A percentile compares a stretch with the other conserved stretches of the same genome.
phyloP scores from a whole-genome alignment of 768 basidiomycete species.

The Gymnopilus junonius region DNA sequence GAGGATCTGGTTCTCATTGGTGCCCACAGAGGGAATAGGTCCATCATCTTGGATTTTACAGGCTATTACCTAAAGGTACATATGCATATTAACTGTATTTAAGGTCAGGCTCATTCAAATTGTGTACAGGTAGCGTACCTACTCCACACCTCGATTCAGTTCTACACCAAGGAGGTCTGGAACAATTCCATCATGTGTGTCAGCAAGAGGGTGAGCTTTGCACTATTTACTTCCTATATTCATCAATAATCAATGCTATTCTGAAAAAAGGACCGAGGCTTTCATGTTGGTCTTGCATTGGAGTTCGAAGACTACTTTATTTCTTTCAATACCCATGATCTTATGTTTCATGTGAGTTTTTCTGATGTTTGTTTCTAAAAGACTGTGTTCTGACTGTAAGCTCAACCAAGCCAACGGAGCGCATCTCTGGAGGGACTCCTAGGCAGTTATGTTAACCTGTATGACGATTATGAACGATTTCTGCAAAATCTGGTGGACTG shows the following conservation, averaged over 20 bases:
- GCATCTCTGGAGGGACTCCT: not conserved
- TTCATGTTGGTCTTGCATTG: not conserved
- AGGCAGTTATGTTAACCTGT: not conserved
- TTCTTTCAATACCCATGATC: not conserved
- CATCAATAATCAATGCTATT: not conserved
- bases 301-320: not conserved
- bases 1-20: not conserved
- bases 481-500: not conserved
- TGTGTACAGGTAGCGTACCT: constrained; percentile 7
- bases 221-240: not conserved
- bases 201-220: not conserved
- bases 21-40: not conserved
- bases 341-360: not conserved
- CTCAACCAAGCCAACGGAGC: not conserved
- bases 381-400: not conserved
- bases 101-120: not conserved
- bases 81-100: not conserved
- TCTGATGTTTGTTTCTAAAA: not conserved
- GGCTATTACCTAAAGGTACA: constrained; percentile 2
- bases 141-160: constrained; percentile 12
- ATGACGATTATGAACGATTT: not conserved
- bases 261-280: constrained; percentile 6
- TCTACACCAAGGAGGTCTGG: constrained; percentile 1
- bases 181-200: not conserved
- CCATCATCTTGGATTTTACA: constrained; percentile 7